These are phyloP conservation scores for Panellus pusillus DNA, from an alignment of 768 basidiomycete species.

Conservation along the genomic window DNA sequence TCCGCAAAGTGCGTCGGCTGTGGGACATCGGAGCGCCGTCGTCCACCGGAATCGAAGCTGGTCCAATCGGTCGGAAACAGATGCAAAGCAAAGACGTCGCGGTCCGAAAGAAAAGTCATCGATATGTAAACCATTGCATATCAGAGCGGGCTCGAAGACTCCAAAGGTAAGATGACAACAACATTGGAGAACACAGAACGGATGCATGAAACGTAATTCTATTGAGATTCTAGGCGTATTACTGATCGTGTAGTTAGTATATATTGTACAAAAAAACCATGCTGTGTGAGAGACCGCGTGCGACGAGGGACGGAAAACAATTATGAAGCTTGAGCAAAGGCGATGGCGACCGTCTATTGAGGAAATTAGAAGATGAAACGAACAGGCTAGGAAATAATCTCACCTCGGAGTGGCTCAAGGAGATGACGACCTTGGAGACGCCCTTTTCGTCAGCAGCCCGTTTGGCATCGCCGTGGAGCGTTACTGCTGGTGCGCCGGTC, in stretches of 20 bases:
- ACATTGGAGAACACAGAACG: not conserved
- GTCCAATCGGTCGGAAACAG: too few species aligned
- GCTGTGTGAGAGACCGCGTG: constrained; percentile 7
- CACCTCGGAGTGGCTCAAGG: constrained; percentile 92
- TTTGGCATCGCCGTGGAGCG: constrained; percentile 78
- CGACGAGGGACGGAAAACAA: constrained; percentile 8
- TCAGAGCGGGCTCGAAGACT: too few species aligned
- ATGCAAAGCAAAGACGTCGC: too few species aligned
- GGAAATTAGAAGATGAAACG: not conserved
- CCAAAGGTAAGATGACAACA: too few species aligned
- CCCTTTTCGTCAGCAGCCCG: constrained; percentile 70
- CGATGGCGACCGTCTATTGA: constrained; percentile 74
- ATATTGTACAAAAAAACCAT: too few species aligned
- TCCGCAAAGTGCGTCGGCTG: too few species aligned
- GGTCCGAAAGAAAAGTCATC: too few species aligned
- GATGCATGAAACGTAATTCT: not conserved
- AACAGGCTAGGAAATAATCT: constrained; percentile 27
- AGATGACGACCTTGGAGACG: constrained; percentile 74
- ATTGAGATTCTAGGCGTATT: constrained; percentile 1
- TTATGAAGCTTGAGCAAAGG: constrained; percentile 75
- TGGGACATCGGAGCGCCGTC: too few species aligned
- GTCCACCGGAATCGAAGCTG: too few species aligned
- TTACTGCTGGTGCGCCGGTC: constrained; percentile 77
- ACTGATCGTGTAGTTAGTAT: too few species aligned
- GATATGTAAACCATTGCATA: too few species aligned